Evolutionary conservation across 1,284 basidiomycete genomes (phyloP).

Genomic region (Cutaneotrichosporon spelunceum): DNA sequence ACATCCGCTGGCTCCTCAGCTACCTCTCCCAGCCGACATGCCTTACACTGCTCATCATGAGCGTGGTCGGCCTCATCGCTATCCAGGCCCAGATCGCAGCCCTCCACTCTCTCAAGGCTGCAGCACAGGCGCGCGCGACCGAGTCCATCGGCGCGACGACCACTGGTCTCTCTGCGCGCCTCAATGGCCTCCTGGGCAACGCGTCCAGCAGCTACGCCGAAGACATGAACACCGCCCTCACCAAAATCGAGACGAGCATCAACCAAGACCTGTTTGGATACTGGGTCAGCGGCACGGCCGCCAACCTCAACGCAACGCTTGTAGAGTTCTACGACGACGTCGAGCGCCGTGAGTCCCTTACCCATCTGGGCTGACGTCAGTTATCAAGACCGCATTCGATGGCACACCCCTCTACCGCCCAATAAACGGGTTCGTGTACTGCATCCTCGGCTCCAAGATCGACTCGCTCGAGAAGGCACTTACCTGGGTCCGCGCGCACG

Average conservation of each 20-base stretch:
- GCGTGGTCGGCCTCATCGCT: conserved; percentile 82
- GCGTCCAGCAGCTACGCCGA: conserved; percentile 73
- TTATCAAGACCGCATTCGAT: conserved; percentile 69
- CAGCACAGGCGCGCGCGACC: conserved; percentile 62
- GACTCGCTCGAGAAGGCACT: conserved; percentile 78
- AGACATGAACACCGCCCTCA: conserved; percentile 69
- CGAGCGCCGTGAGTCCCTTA: conserved; percentile 36
- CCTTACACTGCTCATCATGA: conserved; percentile 82
- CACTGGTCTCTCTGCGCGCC: conserved; percentile 62
- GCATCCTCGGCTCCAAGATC: conserved; percentile 86
- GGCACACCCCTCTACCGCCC: conserved; percentile 75
- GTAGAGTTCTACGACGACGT: conserved; percentile 55
- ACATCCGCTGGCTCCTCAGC: conserved; percentile 57
- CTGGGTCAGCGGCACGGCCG: conserved; percentile 91
- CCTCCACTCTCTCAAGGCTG: conserved; percentile 64
- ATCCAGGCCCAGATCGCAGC: conserved; percentile 80
- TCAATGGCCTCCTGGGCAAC: conserved; percentile 76
- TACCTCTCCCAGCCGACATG: conserved; percentile 89
- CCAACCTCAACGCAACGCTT: conserved; percentile 67
- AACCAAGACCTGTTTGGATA: conserved; percentile 78
- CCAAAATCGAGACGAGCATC: conserved; percentile 66
- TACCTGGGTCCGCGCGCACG: conserved; percentile 87
- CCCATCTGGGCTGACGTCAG: conserved; percentile 17
- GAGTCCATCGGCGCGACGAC: conserved; percentile 65
- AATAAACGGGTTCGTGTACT: conserved; percentile 80